These are phyloP conservation scores for Colletotrichum sublineola DNA, from an alignment of 2,329 filamentous ascomycete genomes.

Conservation along the genomic window DNA sequence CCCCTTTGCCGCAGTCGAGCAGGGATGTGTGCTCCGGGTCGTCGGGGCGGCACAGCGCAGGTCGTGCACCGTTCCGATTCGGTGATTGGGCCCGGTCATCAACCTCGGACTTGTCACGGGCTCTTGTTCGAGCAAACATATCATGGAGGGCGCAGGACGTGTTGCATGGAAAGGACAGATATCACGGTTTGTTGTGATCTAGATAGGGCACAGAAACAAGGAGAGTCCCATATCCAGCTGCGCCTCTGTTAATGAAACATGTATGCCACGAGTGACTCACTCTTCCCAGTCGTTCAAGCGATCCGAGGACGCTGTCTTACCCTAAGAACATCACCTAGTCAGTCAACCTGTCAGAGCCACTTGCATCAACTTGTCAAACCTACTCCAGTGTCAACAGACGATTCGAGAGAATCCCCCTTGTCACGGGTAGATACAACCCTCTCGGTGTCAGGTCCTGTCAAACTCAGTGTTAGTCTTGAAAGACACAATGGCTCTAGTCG, in stretches of 20 bases:
- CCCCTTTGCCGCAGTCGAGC: constrained; percentile 6
- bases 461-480: neutral
- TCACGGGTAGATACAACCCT: neutral
- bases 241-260: constrained; percentile 19
- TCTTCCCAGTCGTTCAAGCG: constrained; percentile 1
- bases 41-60: neutral
- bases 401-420: neutral
- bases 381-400: neutral
- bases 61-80: constrained; percentile 4
- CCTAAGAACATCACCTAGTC: neutral
- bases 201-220: neutral
- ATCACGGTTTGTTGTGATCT: neutral
- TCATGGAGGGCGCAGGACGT: neutral
- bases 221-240: neutral
- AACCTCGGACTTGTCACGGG: neutral
- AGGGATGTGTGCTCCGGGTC: constrained; percentile 20
- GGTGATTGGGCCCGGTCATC: constrained; percentile 3
- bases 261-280: neutral
- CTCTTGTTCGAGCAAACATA: neutral
- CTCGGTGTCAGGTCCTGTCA: neutral
- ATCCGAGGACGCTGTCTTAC: neutral
- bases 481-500: neutral
- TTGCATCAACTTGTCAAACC: neutral
- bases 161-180: neutral
- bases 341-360: neutral